These are phyloP conservation scores for Aspergillus aculeatinus DNA, from an alignment of 2,329 filamentous ascomycete genomes.

Conservation along the genomic window DNA sequence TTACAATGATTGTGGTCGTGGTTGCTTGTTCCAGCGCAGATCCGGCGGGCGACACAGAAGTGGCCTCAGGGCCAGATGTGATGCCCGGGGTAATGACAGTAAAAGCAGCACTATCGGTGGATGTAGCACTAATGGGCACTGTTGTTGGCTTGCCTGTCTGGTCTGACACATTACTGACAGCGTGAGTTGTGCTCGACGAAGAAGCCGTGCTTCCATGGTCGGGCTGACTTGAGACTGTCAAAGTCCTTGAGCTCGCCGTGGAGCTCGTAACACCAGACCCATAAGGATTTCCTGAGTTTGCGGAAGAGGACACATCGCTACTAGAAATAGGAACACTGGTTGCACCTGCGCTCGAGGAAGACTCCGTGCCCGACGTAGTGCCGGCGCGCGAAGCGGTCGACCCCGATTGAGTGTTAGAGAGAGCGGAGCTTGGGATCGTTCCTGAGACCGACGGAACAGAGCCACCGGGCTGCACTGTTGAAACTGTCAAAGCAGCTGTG, in stretches of 20 bases:
- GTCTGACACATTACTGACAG: neutral
- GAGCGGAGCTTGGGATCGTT: slow-evolving; percentile 14
- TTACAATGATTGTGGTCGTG: slow-evolving; percentile 40
- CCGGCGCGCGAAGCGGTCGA: slow-evolving; percentile 9
- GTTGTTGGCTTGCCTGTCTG: neutral
- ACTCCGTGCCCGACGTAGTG: slow-evolving; percentile 4
- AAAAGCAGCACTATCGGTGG: neutral
- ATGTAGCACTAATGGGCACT: neutral
- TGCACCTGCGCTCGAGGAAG: neutral
- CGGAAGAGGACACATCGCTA: neutral
- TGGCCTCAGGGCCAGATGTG: neutral
- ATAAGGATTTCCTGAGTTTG: neutral
- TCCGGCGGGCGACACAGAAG: neutral
- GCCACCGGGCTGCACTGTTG: neutral
- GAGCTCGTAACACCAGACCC: neutral
- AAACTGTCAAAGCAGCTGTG: neutral
- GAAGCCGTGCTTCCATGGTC: neutral
- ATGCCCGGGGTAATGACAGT: neutral
- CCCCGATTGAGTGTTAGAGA: slow-evolving; percentile 9
- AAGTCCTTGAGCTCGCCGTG: neutral
- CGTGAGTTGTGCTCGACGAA: neutral
- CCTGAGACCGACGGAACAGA: neutral
- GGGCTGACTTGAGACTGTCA: neutral
- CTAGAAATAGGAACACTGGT: neutral
- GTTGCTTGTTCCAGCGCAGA: slow-evolving; percentile 21